Evolutionary conservation across 495 filamentous ascomycete species (phyloP).

Genomic region (Elasticomyces elasticus): DNA sequence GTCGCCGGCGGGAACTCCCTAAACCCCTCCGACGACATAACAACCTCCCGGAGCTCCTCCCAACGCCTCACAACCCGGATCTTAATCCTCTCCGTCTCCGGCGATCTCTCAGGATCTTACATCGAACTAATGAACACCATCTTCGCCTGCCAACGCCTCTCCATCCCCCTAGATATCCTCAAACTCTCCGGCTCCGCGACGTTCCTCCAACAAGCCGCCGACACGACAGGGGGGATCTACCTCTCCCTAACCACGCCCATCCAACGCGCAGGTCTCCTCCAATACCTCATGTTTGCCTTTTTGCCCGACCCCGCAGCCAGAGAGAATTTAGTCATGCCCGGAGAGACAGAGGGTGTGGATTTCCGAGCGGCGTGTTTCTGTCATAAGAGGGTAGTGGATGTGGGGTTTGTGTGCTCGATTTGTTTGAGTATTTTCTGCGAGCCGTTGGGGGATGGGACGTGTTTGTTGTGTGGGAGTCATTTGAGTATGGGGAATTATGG

Average conservation of each 20-base stretch:
- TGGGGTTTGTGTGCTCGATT: constrained; percentile 90
- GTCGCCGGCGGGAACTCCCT: constrained; percentile 18
- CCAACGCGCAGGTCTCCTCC: constrained; percentile 59
- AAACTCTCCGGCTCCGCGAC: constrained; percentile 76
- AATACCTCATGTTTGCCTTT: constrained; percentile 95
- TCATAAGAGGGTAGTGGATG: constrained; percentile 79
- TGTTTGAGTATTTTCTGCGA: constrained; percentile 63
- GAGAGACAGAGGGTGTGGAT: constrained; percentile 71
- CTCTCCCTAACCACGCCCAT: constrained; percentile 20
- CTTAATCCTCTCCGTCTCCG: constrained; percentile 60
- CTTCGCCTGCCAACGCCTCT: constrained; percentile 79
- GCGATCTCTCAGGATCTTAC: constrained; percentile 78
- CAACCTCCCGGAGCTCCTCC: constrained; percentile 6
- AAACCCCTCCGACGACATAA: constrained; percentile 1
- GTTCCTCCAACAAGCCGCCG: constrained; percentile 89
- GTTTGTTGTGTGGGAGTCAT: constrained; percentile 83
- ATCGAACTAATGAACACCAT: constrained; percentile 97
- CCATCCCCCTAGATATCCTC: constrained; percentile 82
- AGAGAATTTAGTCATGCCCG: constrained; percentile 58
- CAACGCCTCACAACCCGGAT: constrained; percentile 61
- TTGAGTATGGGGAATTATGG: constrained; percentile 68
- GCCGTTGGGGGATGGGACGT: constrained; percentile 35
- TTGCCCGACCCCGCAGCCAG: constrained; percentile 63
- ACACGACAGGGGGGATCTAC: constrained; percentile 82
- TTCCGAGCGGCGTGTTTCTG: constrained; percentile 97